Evolutionary conservation across 2,329 filamentous ascomycete species (phyloP).

Genomic region (Fusarium penzigii): DNA sequence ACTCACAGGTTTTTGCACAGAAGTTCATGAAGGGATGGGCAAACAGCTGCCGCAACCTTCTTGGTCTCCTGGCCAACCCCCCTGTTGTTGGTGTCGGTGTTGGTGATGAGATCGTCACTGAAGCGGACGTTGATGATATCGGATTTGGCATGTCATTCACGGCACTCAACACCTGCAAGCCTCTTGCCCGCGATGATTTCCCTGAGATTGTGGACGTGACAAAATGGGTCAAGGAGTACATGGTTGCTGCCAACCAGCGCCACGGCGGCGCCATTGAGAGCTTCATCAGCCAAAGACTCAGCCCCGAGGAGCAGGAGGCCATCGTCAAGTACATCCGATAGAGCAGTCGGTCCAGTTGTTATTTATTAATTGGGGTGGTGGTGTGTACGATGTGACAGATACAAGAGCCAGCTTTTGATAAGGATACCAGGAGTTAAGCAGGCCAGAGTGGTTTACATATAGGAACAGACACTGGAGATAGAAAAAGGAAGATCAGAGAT

Average conservation of each 20-base stretch:
- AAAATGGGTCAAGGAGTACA: slow-evolving; percentile 80
- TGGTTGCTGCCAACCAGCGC: slow-evolving; percentile 75
- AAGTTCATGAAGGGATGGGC: slow-evolving; percentile 89
- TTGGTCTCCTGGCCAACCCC: slow-evolving; percentile 87
- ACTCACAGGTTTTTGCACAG: slow-evolving; percentile 80
- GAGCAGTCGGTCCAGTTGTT: not conserved
- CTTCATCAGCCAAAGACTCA: slow-evolving; percentile 72
- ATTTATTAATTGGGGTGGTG: not conserved
- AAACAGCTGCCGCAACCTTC: slow-evolving; percentile 83
- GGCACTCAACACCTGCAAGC: slow-evolving; percentile 85
- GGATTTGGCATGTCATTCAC: slow-evolving; percentile 95
- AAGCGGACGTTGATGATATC: slow-evolving; percentile 92
- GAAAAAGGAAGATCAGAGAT: not conserved
- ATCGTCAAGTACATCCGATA: slow-evolving; percentile 53
- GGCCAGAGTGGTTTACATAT: slow-evolving; percentile 6
- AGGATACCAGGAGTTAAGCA: slow-evolving; percentile 18
- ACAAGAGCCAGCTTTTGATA: slow-evolving; percentile 5
- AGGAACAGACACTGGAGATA: not conserved
- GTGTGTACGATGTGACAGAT: not conserved
- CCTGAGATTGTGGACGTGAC: slow-evolving; percentile 79
- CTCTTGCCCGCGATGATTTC: slow-evolving; percentile 74
- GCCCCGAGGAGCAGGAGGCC: slow-evolving; percentile 57
- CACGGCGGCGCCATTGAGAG: slow-evolving; percentile 69
- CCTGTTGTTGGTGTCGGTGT: slow-evolving; percentile 65
- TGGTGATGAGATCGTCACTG: slow-evolving; percentile 76